Base-by-base conservation (phyloP, 768 basidiomycete species). In the Tremella mesenterica region DNA sequence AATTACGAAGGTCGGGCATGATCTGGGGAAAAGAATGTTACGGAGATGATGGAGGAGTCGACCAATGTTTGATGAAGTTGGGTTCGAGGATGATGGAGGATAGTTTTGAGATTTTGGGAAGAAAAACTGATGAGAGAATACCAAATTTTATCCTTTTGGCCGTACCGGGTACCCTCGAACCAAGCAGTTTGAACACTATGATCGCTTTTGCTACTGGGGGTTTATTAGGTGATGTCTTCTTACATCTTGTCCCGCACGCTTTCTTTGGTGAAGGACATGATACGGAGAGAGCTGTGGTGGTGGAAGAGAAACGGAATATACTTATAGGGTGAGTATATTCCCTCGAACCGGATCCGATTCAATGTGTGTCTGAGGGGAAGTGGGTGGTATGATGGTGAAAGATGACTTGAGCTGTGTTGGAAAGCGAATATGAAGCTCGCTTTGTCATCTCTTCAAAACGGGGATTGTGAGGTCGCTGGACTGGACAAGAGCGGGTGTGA, bases 131-230 rank as follows among this genome's bases (percentile, higher is more conserved):
- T 41, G 58, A 53, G 43, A 91, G 88, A 31, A 81, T 92, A 53
- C 90, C 90, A 45, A 95, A 95, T 75, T 87, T 95, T 64, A 89
- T 95, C 58, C 84, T 95, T 48, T 86, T 87, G 4, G 90, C 92
- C 70, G 92, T 93, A 62, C 90, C 90, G 26, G 85, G 86, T 49
- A 79, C 89, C 71, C 88, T 93, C 66, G 83, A 85, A 73, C 78
- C 80, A 14, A 78, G 87, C 70, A 89, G 88, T 39, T 79, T 92
- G 54, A 91, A 91, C 65, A 89, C 86, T 12, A 91, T 91, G 88
- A 91, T 88, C 29, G 86, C 89, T 5, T 91, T 91, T 71, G 89
- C 89, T 81, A 91, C 88, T 9, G 90, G 90, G 28, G 90, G 90
- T 26, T 79, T 95, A 25, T 81, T 95, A 33, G 91, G 89, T 4